A percentile compares a stretch with the other conserved stretches of the same genome.
These are phyloP conservation scores for Echium plantagineum DNA, from an alignment of 257 asterid genomes.

Conservation along the genomic window DNA sequence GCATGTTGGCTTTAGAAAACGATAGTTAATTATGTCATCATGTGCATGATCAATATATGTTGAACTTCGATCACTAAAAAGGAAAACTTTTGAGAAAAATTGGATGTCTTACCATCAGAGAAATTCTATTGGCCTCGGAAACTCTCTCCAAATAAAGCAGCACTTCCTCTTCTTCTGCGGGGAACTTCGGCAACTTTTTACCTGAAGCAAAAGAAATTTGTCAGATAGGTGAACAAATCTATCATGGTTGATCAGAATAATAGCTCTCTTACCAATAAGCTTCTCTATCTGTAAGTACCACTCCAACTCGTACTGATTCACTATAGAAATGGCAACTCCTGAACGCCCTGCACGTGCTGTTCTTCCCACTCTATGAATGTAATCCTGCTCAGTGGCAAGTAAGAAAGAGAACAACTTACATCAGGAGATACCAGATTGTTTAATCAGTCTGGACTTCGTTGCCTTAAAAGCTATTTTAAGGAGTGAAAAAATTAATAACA, in stretches of 20 bases:
- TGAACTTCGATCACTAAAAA: neutral
- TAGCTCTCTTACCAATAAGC: constrained; percentile 47
- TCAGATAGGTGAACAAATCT: constrained; percentile 1
- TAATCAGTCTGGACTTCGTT: too few species aligned
- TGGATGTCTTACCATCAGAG: constrained; percentile 42
- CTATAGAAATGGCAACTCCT: constrained; percentile 71
- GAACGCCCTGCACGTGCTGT: constrained; percentile 98
- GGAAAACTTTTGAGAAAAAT: neutral
- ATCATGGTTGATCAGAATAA: neutral
- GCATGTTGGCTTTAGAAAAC: too few species aligned
- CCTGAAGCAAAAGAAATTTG: constrained; percentile 28
- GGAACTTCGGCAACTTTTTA: constrained; percentile 58
- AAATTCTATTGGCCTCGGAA: constrained; percentile 65
- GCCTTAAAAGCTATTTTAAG: too few species aligned
- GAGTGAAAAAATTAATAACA: too few species aligned
- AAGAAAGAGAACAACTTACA: too few species aligned
- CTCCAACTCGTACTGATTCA: constrained; percentile 83
- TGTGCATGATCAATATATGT: neutral
- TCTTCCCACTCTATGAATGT: constrained; percentile 96
- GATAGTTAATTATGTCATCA: neutral
- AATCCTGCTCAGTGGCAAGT: constrained; percentile 39
- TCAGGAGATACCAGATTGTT: too few species aligned
- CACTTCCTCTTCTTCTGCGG: constrained; percentile 76
- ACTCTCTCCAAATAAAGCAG: constrained; percentile 54
- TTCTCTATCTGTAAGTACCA: constrained; percentile 82